Conservation (phyloP, 2,329 filamentous ascomycete species). For the Davidsoniella virescens region DNA sequence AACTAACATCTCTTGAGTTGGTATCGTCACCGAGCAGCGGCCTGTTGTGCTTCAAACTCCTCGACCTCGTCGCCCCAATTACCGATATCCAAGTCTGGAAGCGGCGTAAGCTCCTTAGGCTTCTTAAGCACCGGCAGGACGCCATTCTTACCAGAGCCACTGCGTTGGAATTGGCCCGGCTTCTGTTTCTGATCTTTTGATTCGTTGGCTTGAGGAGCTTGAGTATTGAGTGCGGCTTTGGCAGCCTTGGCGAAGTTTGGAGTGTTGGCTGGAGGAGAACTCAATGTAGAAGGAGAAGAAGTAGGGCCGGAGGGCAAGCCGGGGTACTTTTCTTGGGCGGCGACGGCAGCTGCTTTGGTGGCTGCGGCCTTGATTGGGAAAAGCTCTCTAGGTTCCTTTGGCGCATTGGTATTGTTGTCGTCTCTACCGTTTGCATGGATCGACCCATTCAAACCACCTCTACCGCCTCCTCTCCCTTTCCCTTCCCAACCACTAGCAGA, state of each 20-base stretch:
- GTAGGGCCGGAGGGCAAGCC: constrained; percentile 11
- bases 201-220: too few species aligned
- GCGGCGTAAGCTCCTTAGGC: constrained; percentile 18
- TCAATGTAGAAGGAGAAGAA: not conserved
- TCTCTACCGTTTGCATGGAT: constrained; percentile 17
- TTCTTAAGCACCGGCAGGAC: constrained; percentile 11
- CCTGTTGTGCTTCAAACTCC: constrained; percentile 23
- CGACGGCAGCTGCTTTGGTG: constrained; percentile 12
- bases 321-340: not conserved
- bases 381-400: constrained; percentile 13
- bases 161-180: constrained; percentile 5
- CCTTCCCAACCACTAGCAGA: not conserved
- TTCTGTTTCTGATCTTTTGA: too few species aligned
- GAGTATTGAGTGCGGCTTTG: constrained; percentile 10
- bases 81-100: constrained; percentile 25
- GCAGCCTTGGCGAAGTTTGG: constrained; percentile 10
- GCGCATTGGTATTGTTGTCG: constrained; percentile 19
- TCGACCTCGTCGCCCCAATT: constrained; percentile 46
- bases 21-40: not conserved
- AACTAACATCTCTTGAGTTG: not conserved
- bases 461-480: not conserved
- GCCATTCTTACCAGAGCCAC: constrained; percentile 14
- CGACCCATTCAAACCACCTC: not conserved
- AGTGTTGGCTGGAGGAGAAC: not conserved
- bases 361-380: constrained; percentile 8